These are phyloP conservation scores for Aphanomyces euteiches DNA, from an alignment of 352 stramenopile species.

Conservation along the genomic window DNA sequence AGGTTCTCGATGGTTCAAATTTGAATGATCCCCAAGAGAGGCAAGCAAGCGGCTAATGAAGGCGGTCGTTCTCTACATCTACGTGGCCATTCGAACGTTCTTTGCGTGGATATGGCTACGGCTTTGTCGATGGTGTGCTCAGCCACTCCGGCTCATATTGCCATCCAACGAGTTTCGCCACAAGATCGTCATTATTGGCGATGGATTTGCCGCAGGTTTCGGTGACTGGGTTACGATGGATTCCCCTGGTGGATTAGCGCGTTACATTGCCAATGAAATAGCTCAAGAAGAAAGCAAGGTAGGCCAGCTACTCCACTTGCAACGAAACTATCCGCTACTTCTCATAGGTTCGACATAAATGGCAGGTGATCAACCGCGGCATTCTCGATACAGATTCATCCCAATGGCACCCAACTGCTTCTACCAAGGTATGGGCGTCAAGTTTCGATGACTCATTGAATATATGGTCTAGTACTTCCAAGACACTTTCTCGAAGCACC, in stretches of 20 bases:
- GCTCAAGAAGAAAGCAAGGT: slow-evolving; percentile 54
- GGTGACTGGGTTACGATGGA: slow-evolving; percentile 72
- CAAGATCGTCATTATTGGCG: slow-evolving; percentile 79
- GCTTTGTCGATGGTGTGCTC: slow-evolving; percentile 52
- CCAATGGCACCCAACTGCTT: slow-evolving; percentile 62
- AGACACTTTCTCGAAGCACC: slow-evolving; percentile 54
- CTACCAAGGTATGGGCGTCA: slow-evolving; percentile 46
- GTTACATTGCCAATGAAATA: slow-evolving; percentile 54
- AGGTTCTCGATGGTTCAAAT: background rate
- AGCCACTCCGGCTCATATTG: slow-evolving; percentile 30
- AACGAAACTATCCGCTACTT: background rate
- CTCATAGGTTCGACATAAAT: slow-evolving; percentile 71
- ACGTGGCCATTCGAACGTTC: slow-evolving; percentile 44
- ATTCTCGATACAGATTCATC: slow-evolving; percentile 54
- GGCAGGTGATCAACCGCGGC: slow-evolving; percentile 76
- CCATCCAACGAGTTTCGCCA: slow-evolving; percentile 65
- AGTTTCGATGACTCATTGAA: background rate
- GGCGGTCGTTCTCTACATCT: slow-evolving; percentile 20
- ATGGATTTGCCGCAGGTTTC: slow-evolving; percentile 76
- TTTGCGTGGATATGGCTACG: slow-evolving; percentile 66
- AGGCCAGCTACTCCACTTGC: background rate
- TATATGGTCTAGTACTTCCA: slow-evolving; percentile 49
- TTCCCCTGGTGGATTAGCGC: slow-evolving; percentile 44
- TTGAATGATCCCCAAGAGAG: background rate
- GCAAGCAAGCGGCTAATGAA: background rate